These are phyloP conservation scores for Rubroboletus satanas DNA, from an alignment of 768 basidiomycete genomes.

Conservation along the genomic window DNA sequence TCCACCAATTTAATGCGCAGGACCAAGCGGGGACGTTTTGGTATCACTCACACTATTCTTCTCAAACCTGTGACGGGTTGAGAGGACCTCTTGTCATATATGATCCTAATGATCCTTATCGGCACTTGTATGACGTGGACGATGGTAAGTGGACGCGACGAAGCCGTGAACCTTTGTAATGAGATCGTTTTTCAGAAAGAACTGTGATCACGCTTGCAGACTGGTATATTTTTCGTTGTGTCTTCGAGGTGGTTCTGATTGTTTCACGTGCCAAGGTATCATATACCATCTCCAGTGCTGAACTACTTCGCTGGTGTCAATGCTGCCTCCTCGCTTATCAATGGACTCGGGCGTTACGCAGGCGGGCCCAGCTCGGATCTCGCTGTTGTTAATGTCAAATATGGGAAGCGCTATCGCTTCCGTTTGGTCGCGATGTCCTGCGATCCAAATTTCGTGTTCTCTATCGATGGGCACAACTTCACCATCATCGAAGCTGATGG, in stretches of 20 bases:
- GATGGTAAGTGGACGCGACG: slow-evolving; percentile 30
- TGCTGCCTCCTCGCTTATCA: slow-evolving; percentile 28
- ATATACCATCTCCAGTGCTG: slow-evolving; percentile 17
- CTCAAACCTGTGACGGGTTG: slow-evolving; percentile 38
- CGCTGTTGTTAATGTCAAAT: slow-evolving; percentile 37
- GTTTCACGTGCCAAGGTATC: slow-evolving; percentile 18
- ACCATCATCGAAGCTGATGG: slow-evolving; percentile 45
- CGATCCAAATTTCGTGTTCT: slow-evolving; percentile 41
- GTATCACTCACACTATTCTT: slow-evolving; percentile 39
- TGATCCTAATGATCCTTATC: slow-evolving; percentile 39
- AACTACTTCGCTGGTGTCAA: slow-evolving; percentile 16
- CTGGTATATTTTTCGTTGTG: slow-evolving; percentile 12
- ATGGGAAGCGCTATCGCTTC: slow-evolving; percentile 43
- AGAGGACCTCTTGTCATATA: slow-evolving; percentile 41
- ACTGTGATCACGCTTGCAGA: slow-evolving; percentile 27
- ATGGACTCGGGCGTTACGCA: slow-evolving; percentile 28
- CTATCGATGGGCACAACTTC: slow-evolving; percentile 44
- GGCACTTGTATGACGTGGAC: slow-evolving; percentile 40
- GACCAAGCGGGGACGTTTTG: slow-evolving; percentile 31
- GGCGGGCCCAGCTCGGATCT: slow-evolving; percentile 37
- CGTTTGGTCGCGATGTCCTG: slow-evolving; percentile 46
- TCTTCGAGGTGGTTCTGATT: neutral
- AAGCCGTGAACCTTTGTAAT: neutral
- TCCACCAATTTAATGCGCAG: slow-evolving; percentile 5
- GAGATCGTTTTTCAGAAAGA: slow-evolving; percentile 11